Evolutionary conservation across 352 stramenopile genomes (phyloP), one percentile per base, ranked within the genome.

Genomic region (Phytophthora sojae): DNA sequence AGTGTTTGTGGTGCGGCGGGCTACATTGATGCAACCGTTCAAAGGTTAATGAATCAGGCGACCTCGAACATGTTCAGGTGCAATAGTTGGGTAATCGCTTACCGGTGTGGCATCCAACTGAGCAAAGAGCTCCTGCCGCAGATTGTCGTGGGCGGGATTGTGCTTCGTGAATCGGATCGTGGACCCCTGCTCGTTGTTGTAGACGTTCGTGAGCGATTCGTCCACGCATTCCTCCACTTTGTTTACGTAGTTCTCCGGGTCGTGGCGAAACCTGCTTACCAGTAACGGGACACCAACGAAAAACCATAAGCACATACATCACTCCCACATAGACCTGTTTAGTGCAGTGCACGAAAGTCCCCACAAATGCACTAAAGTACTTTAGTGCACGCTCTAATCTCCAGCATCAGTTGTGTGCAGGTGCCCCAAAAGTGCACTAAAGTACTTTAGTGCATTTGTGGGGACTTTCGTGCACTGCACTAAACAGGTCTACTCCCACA

Each of bases 181-280:
- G 30, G 93, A 98, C 39, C 85, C 88, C 35, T 92, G 84, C 26
- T 98, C 92, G 73, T 98, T 98, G 49, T 94, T 91, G 81, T 97
- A 99, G 23, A 98, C 88, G 51, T 85, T 90, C 75, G 96, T 91
- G 50, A 99, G 94, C n/a, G 93, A 98, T 71, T 97, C 87, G 37
- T 94, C 86, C 35, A 99, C 96, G 72, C 89, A 98, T 26, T 85
- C 81, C 57, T 98, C 91, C 2, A 99, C 95, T 49, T 92, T 88
- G 51, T 89, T 89, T 30, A 97, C 82, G 72, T 97, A 99, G 50
- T 83, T 89, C 45, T 96, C 86, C 1, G 86, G 88, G 73, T 99
- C 86, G 7, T 88, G 82, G 9, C 76, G 84, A 50, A 94, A 96
- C 61, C 88, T 95, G 19, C 9, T 44, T 26, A 1, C 8, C 8